These are phyloP conservation scores for Setomelanomma holmii DNA, from an alignment of 2,329 filamentous ascomycete genomes.

Conservation along the genomic window DNA sequence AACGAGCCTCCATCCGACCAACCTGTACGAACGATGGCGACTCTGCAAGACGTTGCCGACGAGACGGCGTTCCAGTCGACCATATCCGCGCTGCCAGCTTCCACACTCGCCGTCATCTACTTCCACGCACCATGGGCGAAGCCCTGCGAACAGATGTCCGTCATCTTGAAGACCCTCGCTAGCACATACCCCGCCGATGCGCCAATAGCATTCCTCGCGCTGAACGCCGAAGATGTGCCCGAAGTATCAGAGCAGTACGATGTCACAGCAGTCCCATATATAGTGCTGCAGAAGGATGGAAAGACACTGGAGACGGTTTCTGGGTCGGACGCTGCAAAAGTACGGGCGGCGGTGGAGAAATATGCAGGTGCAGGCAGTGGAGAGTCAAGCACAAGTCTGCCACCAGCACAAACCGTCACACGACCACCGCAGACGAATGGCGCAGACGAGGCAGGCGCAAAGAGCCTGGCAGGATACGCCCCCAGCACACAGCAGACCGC, in stretches of 20 bases:
- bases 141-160: conserved; percentile 92
- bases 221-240: conserved; percentile 93
- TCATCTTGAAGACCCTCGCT: conserved; percentile 83
- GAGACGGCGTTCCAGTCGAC: conserved; percentile 76
- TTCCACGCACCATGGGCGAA: conserved; percentile 98
- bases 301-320: conserved; percentile 84
- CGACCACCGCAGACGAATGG: conserved; percentile 50
- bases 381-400: conserved; percentile 48
- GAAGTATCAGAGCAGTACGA: conserved; percentile 93
- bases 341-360: conserved; percentile 84
- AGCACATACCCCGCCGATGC: conserved; percentile 77
- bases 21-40: conserved; percentile 55
- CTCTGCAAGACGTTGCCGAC: conserved; percentile 77
- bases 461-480: conserved; percentile 55
- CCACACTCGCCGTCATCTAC: conserved; percentile 82
- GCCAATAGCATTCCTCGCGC: conserved; percentile 82
- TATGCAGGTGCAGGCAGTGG: conserved; percentile 66
- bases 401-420: conserved; percentile 52
- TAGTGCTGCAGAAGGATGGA: conserved; percentile 80
- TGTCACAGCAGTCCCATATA: conserved; percentile 91
- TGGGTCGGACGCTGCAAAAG: conserved; percentile 86
- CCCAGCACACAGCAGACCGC: conserved; percentile 54
- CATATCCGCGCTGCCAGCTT: conserved; percentile 70
- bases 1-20: too few species aligned
- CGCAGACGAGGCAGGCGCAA: conserved; percentile 40